phyloP scores from a whole-genome alignment of 805 yeast species.

The Metschnikowia picachoensis region DNA sequence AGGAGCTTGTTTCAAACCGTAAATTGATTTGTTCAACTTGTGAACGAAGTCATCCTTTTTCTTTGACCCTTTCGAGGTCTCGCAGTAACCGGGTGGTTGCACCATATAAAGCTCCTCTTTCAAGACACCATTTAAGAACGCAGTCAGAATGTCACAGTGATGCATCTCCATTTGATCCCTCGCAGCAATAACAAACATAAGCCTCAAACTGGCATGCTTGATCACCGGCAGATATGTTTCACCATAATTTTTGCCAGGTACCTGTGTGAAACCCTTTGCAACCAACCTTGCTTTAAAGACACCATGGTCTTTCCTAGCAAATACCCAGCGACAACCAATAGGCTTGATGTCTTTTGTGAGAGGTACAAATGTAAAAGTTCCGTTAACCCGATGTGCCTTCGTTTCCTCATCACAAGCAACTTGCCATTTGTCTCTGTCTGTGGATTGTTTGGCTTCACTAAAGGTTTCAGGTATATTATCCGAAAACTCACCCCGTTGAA shows the following conservation, averaged over 20 bases:
- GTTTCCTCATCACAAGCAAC: too few species aligned
- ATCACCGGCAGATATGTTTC: slow-evolving; percentile 4
- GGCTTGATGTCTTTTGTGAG: neutral
- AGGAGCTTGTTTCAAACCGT: slow-evolving; percentile 1
- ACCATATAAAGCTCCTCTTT: neutral
- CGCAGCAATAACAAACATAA: neutral
- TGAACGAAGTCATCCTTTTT: neutral
- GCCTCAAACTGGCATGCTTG: slow-evolving; percentile 1
- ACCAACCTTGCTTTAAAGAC: neutral
- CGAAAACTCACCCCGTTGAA: too few species aligned
- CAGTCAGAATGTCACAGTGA: neutral
- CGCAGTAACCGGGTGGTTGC: slow-evolving; percentile 1
- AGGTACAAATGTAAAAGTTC: too few species aligned
- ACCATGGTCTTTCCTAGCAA: neutral
- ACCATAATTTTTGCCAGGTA: too few species aligned
- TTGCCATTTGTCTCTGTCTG: too few species aligned
- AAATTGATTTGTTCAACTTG: neutral
- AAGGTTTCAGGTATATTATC: too few species aligned
- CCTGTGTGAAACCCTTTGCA: slow-evolving; percentile 1
- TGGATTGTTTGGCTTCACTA: too few species aligned
- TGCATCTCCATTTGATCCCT: neutral
- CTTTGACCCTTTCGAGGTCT: neutral
- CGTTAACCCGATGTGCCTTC: too few species aligned
- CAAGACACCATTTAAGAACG: neutral
- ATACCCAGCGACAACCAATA: neutral